phyloP scores from a whole-genome alignment of 495 filamentous ascomycete species.

The Usnea hakonensis region DNA sequence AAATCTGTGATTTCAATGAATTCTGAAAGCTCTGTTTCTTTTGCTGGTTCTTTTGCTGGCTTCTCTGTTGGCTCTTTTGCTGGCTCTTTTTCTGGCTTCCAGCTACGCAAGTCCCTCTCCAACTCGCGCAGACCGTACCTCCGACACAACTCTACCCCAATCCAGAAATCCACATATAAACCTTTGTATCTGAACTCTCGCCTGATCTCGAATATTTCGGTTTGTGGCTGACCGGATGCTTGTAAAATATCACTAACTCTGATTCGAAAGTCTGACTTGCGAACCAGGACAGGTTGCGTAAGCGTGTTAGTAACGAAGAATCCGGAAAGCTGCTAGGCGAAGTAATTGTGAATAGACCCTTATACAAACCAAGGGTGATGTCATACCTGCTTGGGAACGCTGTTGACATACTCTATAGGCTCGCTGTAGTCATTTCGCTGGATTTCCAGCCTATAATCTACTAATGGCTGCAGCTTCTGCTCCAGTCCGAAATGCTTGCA shows the following conservation, averaged over 20 bases:
- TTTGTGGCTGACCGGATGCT: not conserved
- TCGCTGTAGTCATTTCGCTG: not conserved
- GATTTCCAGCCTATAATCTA: not conserved
- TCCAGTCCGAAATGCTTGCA: slow-evolving; percentile 4
- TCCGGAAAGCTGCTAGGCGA: not conserved
- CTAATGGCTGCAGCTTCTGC: not conserved
- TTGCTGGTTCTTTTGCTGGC: too few relatives aligned
- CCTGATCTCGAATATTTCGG: not conserved
- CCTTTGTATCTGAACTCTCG: not conserved
- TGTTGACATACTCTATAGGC: not conserved
- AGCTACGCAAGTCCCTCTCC: not conserved
- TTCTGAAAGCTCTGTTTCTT: not conserved
- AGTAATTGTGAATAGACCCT: too few relatives aligned
- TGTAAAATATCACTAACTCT: not conserved
- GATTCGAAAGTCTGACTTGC: not conserved
- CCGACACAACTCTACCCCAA: not conserved
- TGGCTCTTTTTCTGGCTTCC: not conserved
- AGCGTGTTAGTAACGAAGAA: not conserved
- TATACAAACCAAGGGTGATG: too few relatives aligned
- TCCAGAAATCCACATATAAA: not conserved
- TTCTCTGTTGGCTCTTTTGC: not conserved
- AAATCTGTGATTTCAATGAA: not conserved
- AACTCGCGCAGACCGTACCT: not conserved
- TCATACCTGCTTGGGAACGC: not conserved
- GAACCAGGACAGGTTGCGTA: not conserved